A percentile compares a stretch with the other conserved stretches of the same genome.
Conservation (phyloP, 2,329 filamentous ascomycete genomes). For the Penicillium capsulatum region DNA sequence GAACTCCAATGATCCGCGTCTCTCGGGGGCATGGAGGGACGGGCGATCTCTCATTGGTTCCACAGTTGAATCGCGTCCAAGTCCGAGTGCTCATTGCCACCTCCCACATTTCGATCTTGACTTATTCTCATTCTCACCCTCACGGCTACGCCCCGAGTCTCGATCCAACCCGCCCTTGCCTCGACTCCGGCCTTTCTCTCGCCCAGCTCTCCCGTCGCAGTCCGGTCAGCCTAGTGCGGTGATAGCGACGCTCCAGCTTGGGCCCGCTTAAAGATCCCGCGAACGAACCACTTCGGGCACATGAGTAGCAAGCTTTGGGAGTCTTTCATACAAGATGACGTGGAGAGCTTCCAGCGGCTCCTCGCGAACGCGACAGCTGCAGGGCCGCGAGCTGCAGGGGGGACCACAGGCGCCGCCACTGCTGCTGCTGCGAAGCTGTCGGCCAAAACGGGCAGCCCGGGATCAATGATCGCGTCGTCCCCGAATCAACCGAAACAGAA, state of each 20-base stretch:
- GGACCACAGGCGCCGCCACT: conserved; percentile 20
- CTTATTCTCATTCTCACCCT: too few relatives aligned
- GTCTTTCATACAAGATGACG: conserved; percentile 94
- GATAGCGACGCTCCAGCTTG: conserved; percentile 78
- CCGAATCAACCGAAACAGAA: conserved; percentile 47
- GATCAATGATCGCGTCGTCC: conserved; percentile 28
- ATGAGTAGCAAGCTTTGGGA: conserved; percentile 98
- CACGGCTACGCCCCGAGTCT: too few relatives aligned
- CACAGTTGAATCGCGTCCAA: neutral
- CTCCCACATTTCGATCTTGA: too few relatives aligned
- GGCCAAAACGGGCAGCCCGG: conserved; percentile 29
- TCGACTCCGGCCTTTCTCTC: conserved; percentile 9
- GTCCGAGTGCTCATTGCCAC: neutral
- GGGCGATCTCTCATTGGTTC: conserved; percentile 34
- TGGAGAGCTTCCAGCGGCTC: conserved; percentile 87
- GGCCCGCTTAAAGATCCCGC: conserved; percentile 49
- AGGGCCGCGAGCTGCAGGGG: conserved; percentile 28
- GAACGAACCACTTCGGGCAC: conserved; percentile 47
- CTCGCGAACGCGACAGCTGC: conserved; percentile 62
- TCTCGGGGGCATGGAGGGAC: conserved; percentile 40
- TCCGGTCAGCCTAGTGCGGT: conserved; percentile 77
- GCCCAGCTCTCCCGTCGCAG: conserved; percentile 76
- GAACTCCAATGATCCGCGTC: conserved; percentile 21
- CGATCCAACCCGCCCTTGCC: conserved; percentile 5
- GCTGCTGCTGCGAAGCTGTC: conserved; percentile 13